phyloP scores from a whole-genome alignment of 2,329 filamentous ascomycete species.

The Alternaria viburni region DNA sequence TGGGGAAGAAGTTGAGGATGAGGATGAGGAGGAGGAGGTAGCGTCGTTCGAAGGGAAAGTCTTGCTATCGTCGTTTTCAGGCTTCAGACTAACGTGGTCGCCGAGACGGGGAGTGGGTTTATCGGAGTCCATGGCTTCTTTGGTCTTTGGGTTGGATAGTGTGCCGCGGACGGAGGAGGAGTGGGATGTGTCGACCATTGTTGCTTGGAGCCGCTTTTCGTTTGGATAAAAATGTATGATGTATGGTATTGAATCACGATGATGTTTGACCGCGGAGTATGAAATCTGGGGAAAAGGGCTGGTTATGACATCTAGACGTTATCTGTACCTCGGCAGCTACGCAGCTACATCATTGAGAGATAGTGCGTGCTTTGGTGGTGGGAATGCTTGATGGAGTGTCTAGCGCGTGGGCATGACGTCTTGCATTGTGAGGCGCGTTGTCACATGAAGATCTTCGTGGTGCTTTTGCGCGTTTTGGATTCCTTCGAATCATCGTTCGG shows the following conservation, averaged over 20 bases:
- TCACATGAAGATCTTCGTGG: constrained; percentile 3
- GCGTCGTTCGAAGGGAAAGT: constrained; percentile 13
- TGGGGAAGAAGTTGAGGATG: background rate
- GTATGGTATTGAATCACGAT: constrained; percentile 1
- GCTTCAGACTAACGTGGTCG: constrained; percentile 34
- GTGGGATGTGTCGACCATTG: constrained; percentile 3
- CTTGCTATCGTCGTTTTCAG: constrained; percentile 23
- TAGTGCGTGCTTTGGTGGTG: background rate
- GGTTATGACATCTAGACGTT: background rate
- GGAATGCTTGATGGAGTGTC: constrained; percentile 17
- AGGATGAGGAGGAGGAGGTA: background rate
- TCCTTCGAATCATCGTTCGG: background rate
- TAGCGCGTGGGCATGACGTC: constrained; percentile 29
- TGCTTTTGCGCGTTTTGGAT: background rate
- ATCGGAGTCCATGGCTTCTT: constrained; percentile 22
- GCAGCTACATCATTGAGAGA: constrained; percentile 15
- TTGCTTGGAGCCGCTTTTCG: too few relatives aligned
- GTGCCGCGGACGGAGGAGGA: constrained; percentile 43
- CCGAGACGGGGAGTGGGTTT: constrained; percentile 24
- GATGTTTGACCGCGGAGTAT: background rate
- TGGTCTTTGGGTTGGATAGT: constrained; percentile 37
- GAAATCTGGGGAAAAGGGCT: background rate
- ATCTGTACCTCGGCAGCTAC: constrained; percentile 4
- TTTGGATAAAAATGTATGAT: background rate
- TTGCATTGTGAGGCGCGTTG: constrained; percentile 20